Conservation (phyloP, 495 filamentous ascomycete species). For the Aspergillus diversus region DNA sequence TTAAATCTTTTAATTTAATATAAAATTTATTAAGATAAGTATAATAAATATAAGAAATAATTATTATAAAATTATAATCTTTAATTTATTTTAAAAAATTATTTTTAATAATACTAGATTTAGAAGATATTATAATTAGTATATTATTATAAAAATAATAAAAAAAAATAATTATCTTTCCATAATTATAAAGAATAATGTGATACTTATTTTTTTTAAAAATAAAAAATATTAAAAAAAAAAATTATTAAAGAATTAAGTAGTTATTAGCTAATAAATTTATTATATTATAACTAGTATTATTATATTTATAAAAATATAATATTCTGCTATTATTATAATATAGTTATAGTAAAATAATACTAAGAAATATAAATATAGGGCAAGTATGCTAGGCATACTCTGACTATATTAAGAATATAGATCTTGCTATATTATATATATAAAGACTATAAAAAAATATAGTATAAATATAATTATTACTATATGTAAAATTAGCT, state of each 20-base stretch:
- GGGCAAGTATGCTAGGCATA: too few species aligned
- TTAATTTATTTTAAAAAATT: neutral
- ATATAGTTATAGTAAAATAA: too few species aligned
- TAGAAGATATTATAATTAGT: neutral
- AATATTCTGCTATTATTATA: too few species aligned
- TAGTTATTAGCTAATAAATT: neutral
- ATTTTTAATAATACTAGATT: neutral
- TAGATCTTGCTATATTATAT: too few species aligned
- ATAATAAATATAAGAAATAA: neutral
- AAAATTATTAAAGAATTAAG: neutral
- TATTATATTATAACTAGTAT: neutral
- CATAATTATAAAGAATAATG: neutral
- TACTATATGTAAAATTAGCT: neutral
- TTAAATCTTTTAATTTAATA: neutral
- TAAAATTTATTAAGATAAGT: neutral
- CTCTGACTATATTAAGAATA: too few species aligned
- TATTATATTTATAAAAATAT: too few species aligned
- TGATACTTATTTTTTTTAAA: neutral
- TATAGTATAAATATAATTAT: too few species aligned
- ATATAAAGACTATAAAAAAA: too few species aligned
- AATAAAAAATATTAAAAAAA: neutral
- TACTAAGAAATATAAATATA: too few species aligned
- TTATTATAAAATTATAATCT: constrained; percentile 3
- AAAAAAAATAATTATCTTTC: neutral
- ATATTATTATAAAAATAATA: neutral